Evolutionary conservation across 129 eudicot genomes (phyloP), one percentile per base, ranked within the genome.

Genomic region (Centrapalus pauciflorus): DNA sequence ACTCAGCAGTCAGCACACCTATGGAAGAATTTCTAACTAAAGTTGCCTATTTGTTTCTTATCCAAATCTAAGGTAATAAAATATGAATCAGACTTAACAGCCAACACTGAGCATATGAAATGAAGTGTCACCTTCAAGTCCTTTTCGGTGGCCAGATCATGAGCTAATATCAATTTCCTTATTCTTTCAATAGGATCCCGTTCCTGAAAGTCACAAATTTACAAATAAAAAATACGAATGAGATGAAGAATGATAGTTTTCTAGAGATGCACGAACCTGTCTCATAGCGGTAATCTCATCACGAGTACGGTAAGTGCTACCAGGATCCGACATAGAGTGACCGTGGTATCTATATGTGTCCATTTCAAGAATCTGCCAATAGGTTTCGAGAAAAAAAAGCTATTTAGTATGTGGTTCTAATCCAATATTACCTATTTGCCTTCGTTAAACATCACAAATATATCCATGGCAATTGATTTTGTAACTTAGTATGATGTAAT

Each of bases 311-410:
- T 87, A 87, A 61, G 95, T 83, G 82, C 87, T 83, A 32, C 95
- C 95, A 23, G 95, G 95, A 76, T 87, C 95, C 77, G 95, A 87
- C 95, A 87, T 83, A 67, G 95, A 87, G 68, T 87, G 95, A 4
- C 95, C 95, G 30, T 87, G 95, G 72, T 87, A 87, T 60, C 95
- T 68, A 58, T 87, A 87, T 19, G 89, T 83, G 76, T 87, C 95
- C 95, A 87, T 86, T 64, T 86, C 95, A 28, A 87, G 87, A 58
- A 87, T 87, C 95, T 86, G 83, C 35, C 45, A n/a, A 51, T 43
- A 41, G 57, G 61, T 24, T 61, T 35, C 9, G 35, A 67, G n/a
- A n/a, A n/a, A n/a, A n/a, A n/a, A n/a, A n/a, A n/a, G n/a, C n/a
- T n/a, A n/a, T n/a, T n/a, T n/a, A n/a, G n/a, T n/a, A n/a, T n/a